Evolutionary conservation across 352 stramenopile species (phyloP).

Genomic region (Thalassiosira delicatula): DNA sequence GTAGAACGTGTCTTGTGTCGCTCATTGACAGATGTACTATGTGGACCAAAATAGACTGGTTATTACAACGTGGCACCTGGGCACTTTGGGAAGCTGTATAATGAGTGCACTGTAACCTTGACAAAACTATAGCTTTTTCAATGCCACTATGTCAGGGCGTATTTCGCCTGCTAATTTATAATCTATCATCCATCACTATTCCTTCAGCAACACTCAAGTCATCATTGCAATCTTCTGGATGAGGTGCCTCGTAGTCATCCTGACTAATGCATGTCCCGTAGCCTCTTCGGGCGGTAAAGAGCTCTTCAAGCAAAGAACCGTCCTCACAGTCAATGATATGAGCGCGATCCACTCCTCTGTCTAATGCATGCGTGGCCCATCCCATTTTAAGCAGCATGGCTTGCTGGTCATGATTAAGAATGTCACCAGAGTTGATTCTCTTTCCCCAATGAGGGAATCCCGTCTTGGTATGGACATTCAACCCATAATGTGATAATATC

Average conservation of each 20-base stretch:
- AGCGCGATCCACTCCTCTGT: slow-evolving; percentile 79
- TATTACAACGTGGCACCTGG: too few relatives aligned
- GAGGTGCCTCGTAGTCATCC: slow-evolving; percentile 66
- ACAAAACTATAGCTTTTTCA: too few relatives aligned
- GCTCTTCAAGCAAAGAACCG: slow-evolving; percentile 90
- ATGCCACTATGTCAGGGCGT: too few relatives aligned
- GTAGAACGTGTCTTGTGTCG: too few relatives aligned
- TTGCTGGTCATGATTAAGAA: slow-evolving; percentile 46
- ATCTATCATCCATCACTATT: too few relatives aligned
- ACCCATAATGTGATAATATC: slow-evolving; percentile 72
- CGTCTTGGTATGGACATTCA: slow-evolving; percentile 53
- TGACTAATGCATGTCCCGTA: slow-evolving; percentile 74
- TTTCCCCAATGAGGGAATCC: slow-evolving; percentile 62
- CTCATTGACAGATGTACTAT: too few relatives aligned
- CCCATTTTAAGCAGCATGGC: slow-evolving; percentile 69
- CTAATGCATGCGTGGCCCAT: slow-evolving; percentile 74
- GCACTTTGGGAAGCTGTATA: too few relatives aligned
- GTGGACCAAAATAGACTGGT: too few relatives aligned
- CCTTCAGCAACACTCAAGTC: slow-evolving; percentile 53
- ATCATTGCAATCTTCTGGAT: slow-evolving; percentile 68
- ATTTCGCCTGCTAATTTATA: too few relatives aligned
- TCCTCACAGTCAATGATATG: slow-evolving; percentile 82
- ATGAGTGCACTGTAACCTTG: too few relatives aligned
- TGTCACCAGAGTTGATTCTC: background rate
- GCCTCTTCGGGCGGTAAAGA: slow-evolving; percentile 88